These are phyloP conservation scores for Vanrija sp. DNA, from an alignment of 1,284 basidiomycete genomes.

Conservation along the genomic window DNA sequence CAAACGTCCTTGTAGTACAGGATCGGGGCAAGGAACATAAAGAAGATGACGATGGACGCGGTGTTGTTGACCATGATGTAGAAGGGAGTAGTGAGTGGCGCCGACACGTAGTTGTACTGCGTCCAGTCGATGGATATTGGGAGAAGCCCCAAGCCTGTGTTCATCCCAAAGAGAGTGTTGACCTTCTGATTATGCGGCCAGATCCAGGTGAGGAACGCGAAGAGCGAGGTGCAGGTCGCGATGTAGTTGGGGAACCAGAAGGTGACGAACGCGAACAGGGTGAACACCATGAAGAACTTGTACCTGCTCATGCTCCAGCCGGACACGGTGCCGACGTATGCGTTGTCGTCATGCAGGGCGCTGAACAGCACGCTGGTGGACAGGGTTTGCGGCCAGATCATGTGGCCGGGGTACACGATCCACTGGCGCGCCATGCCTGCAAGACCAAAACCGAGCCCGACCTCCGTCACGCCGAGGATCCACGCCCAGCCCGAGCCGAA, in stretches of 20 bases:
- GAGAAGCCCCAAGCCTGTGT: constrained; percentile 15
- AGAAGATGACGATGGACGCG: constrained; percentile 1
- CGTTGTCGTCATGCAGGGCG: constrained; percentile 48
- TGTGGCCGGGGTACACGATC: constrained; percentile 39
- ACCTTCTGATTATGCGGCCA: constrained; percentile 33
- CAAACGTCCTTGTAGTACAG: constrained; percentile 53
- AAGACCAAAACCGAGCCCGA: constrained; percentile 42
- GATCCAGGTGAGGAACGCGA: constrained; percentile 60
- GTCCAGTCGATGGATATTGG: constrained; percentile 23
- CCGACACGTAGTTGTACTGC: neutral
- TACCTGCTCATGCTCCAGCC: neutral
- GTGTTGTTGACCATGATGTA: neutral
- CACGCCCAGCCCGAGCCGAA: no score
- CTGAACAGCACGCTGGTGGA: constrained; percentile 48
- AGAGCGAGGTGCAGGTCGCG: constrained; percentile 52
- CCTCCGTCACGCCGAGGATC: no score
- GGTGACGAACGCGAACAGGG: constrained; percentile 4
- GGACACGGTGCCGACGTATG: no score
- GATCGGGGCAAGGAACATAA: constrained; percentile 45
- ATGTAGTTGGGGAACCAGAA: constrained; percentile 43
- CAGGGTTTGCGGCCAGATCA: constrained; percentile 51
- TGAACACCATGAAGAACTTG: neutral
- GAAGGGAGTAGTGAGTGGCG: constrained; percentile 1
- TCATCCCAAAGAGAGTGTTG: constrained; percentile 3
- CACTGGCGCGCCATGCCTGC: constrained; percentile 33